These are phyloP conservation scores for Colletotrichum sp. DNA, from an alignment of 2,329 filamentous ascomycete genomes.

Conservation along the genomic window DNA sequence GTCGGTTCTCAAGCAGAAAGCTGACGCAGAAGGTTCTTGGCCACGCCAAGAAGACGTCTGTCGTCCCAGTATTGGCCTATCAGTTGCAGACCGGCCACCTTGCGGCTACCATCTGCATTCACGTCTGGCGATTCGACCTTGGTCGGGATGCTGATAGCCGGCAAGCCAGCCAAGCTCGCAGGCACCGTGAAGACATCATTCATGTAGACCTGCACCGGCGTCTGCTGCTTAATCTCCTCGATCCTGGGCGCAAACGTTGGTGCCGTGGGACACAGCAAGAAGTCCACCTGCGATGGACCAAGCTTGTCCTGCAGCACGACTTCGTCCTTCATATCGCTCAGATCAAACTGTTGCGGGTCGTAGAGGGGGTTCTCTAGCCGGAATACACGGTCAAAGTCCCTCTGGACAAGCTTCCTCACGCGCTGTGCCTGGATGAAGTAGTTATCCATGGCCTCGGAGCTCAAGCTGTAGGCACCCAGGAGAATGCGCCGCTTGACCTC, in stretches of 20 bases:
- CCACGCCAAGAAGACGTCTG: constrained; percentile 63
- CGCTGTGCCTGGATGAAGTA: constrained; percentile 96
- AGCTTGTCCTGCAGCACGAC: constrained; percentile 59
- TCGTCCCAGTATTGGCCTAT: constrained; percentile 87
- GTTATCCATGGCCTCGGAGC: constrained; percentile 90
- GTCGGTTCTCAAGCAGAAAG: constrained; percentile 17
- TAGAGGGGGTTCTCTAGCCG: constrained; percentile 70
- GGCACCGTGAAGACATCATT: constrained; percentile 97
- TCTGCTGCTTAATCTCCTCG: constrained; percentile 58
- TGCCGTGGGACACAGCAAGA: constrained; percentile 86
- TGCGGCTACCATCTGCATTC: constrained; percentile 33
- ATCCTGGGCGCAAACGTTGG: constrained; percentile 76
- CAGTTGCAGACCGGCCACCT: constrained; percentile 69
- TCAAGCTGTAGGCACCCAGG: constrained; percentile 88
- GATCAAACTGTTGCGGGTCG: constrained; percentile 56
- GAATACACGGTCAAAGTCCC: constrained; percentile 87
- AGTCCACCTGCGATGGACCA: constrained; percentile 74
- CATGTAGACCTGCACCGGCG: constrained; percentile 78
- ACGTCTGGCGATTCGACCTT: constrained; percentile 66
- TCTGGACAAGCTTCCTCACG: constrained; percentile 81
- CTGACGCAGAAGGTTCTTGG: constrained; percentile 46
- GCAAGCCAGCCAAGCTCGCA: constrained; percentile 88
- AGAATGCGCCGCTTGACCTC: constrained; percentile 90
- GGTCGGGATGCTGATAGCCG: constrained; percentile 81
- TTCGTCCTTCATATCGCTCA: constrained; percentile 63